phyloP scores from a whole-genome alignment of 1,284 basidiomycete species.

The Moesziomyces aphidis region DNA sequence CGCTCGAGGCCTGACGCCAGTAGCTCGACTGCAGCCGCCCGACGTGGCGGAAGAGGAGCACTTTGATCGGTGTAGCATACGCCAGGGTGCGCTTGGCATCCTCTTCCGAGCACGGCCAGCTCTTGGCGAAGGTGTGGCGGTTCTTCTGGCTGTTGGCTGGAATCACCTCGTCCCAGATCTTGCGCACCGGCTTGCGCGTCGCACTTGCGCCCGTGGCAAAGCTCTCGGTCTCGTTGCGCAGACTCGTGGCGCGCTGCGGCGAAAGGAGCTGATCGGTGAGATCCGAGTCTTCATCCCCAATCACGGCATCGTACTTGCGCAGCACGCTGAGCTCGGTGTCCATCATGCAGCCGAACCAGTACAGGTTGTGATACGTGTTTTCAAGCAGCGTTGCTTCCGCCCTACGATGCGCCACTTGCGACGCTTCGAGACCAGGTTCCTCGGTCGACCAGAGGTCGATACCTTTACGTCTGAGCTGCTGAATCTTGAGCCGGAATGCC shows the following conservation, averaged over 20 bases:
- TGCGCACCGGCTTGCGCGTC: constrained; percentile 12
- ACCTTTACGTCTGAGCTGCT: constrained; percentile 32
- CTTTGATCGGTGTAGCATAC: constrained; percentile 41
- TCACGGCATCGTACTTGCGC: constrained; percentile 37
- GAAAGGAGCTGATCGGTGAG: constrained; percentile 27
- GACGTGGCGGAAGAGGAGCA: constrained; percentile 44
- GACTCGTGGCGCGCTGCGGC: constrained; percentile 7
- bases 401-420: constrained; percentile 13
- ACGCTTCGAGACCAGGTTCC: constrained; percentile 16
- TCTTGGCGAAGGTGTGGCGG: constrained; percentile 25
- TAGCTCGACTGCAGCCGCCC: constrained; percentile 34
- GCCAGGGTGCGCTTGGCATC: constrained; percentile 29
- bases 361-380: constrained; percentile 40
- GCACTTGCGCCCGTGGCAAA: constrained; percentile 1
- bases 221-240: constrained; percentile 4
- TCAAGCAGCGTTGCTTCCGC: constrained; percentile 32
- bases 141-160: constrained; percentile 27
- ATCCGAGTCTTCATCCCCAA: constrained; percentile 41
- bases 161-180: constrained; percentile 48
- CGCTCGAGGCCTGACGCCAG: constrained; percentile 31
- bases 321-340: constrained; percentile 37
- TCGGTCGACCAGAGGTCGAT: constrained; percentile 35
- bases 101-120: constrained; percentile 35
- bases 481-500: constrained; percentile 36
- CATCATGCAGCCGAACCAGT: constrained; percentile 42